Percentiles rank a stretch among this genome's conserved stretches.
These are phyloP conservation scores for Pseudogymnoascus pannorum DNA, from an alignment of 2,329 filamentous ascomycete genomes.

Conservation along the genomic window DNA sequence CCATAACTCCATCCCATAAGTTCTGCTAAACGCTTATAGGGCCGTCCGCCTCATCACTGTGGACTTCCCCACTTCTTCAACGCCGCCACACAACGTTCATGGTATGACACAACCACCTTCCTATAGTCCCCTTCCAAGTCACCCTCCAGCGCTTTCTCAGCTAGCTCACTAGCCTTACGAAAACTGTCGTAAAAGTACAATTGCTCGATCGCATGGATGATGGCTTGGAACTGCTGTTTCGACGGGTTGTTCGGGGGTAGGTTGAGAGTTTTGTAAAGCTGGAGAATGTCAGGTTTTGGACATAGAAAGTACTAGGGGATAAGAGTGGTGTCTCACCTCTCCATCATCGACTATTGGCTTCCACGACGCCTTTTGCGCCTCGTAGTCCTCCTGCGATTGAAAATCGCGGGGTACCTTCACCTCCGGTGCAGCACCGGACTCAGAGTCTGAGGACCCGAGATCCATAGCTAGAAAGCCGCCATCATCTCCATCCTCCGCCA, in stretches of 20 bases:
- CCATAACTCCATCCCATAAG: neutral
- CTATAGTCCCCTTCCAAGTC: slow-evolving; percentile 8
- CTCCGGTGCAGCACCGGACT: slow-evolving; percentile 12
- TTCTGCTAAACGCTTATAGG: neutral
- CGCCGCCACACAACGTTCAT: neutral
- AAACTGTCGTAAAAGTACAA: slow-evolving; percentile 26
- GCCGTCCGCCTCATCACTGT: neutral
- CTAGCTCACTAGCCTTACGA: slow-evolving; percentile 19
- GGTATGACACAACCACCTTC: slow-evolving; percentile 5
- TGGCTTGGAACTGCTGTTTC: slow-evolving; percentile 25
- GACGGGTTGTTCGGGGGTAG: slow-evolving; percentile 23
- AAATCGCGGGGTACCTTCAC: slow-evolving; percentile 26
- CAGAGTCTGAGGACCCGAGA: slow-evolving; percentile 34
- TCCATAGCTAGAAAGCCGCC: slow-evolving; percentile 37
- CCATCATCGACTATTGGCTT: slow-evolving; percentile 25
- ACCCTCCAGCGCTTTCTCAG: neutral
- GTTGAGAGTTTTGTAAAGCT: slow-evolving; percentile 23
- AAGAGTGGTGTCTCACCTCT: slow-evolving; percentile 18
- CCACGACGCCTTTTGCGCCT: slow-evolving; percentile 19
- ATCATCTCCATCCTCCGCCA: slow-evolving; percentile 26
- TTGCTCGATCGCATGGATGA: slow-evolving; percentile 29
- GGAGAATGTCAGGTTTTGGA: neutral
- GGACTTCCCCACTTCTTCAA: neutral
- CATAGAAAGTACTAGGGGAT: neutral
- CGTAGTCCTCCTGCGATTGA: slow-evolving; percentile 27